These are phyloP conservation scores for Stagonosporopsis rhizophila DNA, from an alignment of 2,329 filamentous ascomycete genomes.

Conservation along the genomic window DNA sequence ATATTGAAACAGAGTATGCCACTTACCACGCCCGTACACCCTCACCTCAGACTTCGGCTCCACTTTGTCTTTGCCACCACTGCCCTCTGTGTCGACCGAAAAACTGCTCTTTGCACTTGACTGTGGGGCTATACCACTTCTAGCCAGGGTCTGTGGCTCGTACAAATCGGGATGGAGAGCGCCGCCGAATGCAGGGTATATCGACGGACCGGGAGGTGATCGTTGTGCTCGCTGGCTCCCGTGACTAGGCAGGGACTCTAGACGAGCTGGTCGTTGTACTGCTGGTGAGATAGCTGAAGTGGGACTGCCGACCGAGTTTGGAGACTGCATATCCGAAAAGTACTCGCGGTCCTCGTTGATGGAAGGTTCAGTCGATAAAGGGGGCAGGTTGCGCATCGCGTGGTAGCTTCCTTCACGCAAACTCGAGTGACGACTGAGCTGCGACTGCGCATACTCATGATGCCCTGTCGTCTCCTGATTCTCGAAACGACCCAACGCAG, in stretches of 20 bases:
- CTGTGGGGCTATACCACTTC: slow-evolving; percentile 14
- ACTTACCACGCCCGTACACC: slow-evolving; percentile 63
- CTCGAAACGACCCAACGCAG: slow-evolving; percentile 34
- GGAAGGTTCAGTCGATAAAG: slow-evolving; percentile 28
- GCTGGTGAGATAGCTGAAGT: slow-evolving; percentile 27
- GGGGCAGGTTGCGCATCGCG: slow-evolving; percentile 34
- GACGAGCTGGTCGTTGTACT: slow-evolving; percentile 31
- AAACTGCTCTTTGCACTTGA: slow-evolving; percentile 52
- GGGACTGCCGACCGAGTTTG: slow-evolving; percentile 34
- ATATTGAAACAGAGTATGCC: not conserved
- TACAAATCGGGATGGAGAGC: slow-evolving; percentile 38
- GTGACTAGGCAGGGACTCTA: slow-evolving; percentile 36
- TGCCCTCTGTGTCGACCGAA: slow-evolving; percentile 48
- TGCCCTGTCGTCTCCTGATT: slow-evolving; percentile 28
- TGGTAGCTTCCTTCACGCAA: slow-evolving; percentile 29
- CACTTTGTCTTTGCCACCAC: slow-evolving; percentile 53
- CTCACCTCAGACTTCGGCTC: slow-evolving; percentile 58
- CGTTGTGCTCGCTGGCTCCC: slow-evolving; percentile 27
- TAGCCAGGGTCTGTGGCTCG: slow-evolving; percentile 26
- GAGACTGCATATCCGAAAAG: slow-evolving; percentile 41
- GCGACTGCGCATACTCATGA: slow-evolving; percentile 26
- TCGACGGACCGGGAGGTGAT: slow-evolving; percentile 29
- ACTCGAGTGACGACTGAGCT: slow-evolving; percentile 39
- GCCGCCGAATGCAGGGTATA: slow-evolving; percentile 36
- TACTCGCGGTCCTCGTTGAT: slow-evolving; percentile 39